These are phyloP conservation scores for Magnusiomyces clavatus DNA, from an alignment of 1,139 yeast genomes.

Conservation along the genomic window DNA sequence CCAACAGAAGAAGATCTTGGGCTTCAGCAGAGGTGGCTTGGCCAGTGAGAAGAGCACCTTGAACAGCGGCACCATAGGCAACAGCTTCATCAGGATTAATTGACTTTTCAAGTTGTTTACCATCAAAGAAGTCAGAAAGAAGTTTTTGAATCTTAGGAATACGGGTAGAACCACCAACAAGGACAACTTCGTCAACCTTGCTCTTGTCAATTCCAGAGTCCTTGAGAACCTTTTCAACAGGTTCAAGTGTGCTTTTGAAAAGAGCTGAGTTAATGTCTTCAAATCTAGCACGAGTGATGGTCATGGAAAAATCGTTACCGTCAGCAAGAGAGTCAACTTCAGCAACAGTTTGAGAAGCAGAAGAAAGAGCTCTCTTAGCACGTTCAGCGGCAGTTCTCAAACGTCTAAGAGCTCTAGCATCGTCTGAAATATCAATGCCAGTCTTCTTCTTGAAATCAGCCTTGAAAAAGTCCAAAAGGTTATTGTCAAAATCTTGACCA, in stretches of 20 bases:
- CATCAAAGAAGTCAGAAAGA: constrained; percentile 80
- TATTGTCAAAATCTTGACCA: constrained; percentile 65
- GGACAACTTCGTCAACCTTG: constrained; percentile 75
- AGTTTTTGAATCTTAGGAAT: constrained; percentile 88
- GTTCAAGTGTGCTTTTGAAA: constrained; percentile 79
- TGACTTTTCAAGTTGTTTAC: constrained; percentile 84
- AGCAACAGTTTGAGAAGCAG: constrained; percentile 78
- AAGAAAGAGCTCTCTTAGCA: constrained; percentile 84
- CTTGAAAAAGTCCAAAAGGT: constrained; percentile 70
- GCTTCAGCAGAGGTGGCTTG: constrained; percentile 96
- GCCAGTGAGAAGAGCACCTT: constrained; percentile 98
- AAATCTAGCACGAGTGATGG: constrained; percentile 85
- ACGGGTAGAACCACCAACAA: constrained; percentile 92
- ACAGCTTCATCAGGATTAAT: constrained; percentile 95
- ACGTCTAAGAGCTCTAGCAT: constrained; percentile 82
- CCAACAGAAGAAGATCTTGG: constrained; percentile 93
- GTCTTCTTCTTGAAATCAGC: constrained; percentile 81
- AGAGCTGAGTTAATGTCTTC: constrained; percentile 79
- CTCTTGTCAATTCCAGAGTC: constrained; percentile 75
- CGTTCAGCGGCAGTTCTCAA: constrained; percentile 88
- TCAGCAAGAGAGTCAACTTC: constrained; percentile 77
- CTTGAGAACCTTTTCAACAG: constrained; percentile 80
- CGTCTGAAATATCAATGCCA: constrained; percentile 63
- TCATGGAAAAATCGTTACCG: constrained; percentile 76
- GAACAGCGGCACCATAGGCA: constrained; percentile 98